A percentile compares a stretch with the other conserved stretches of the same genome.
Conservation (phyloP, 78 protist genomes). For the Paratrimastix pyriformis region DNA sequence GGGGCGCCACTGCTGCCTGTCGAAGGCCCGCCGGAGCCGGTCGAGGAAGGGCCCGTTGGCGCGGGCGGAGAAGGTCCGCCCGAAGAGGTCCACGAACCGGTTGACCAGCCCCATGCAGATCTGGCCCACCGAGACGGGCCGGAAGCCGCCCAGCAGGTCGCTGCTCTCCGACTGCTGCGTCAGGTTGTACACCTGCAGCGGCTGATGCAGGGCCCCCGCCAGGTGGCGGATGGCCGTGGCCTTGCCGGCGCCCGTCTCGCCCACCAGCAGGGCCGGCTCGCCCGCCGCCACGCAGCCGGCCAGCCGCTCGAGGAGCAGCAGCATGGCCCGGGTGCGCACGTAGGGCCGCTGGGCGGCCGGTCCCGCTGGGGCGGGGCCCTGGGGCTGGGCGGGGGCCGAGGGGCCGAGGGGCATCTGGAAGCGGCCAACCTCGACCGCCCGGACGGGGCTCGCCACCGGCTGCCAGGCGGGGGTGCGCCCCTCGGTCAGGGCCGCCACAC, state of each 20-base stretch:
- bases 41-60: conserved; percentile 27
- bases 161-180: conserved; percentile 86
- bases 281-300: conserved; percentile 51
- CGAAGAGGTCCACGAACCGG: conserved; percentile 30
- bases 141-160: conserved; percentile 96
- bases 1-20: conserved; percentile 7
- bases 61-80: conserved; percentile 15
- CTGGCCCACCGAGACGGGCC: conserved; percentile 76
- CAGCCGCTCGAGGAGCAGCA: conserved; percentile 66
- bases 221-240: conserved; percentile 86
- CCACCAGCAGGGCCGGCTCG: conserved; percentile 81
- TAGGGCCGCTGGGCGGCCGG: conserved; percentile 27
- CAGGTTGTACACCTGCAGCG: conserved; percentile 62
- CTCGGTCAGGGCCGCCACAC: too few relatives aligned
- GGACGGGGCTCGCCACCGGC: too few relatives aligned
- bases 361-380: too few relatives aligned
- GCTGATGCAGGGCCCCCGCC: conserved; percentile 49
- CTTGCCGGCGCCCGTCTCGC: conserved; percentile 93
- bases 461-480: too few relatives aligned
- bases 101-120: conserved; percentile 43
- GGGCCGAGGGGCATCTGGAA: too few relatives aligned
- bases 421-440: too few relatives aligned
- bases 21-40: neutral
- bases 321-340: conserved; percentile 55
- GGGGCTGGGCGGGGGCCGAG: too few relatives aligned